These are phyloP conservation scores for Leptographium flavum DNA, from an alignment of 2,329 filamentous ascomycete species.

Conservation along the genomic window DNA sequence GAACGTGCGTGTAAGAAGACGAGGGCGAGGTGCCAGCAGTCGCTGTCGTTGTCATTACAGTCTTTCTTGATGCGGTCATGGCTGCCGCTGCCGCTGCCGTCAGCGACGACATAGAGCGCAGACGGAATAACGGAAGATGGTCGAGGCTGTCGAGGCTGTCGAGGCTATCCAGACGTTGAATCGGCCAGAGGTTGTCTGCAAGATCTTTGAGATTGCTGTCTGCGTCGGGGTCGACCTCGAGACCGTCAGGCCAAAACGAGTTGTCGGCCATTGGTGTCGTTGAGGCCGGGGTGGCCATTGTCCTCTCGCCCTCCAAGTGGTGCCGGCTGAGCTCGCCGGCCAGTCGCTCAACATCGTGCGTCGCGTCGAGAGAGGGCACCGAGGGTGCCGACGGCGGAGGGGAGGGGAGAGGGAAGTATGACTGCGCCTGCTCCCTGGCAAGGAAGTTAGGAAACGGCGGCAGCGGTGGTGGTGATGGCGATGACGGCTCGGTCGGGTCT, in stretches of 20 bases:
- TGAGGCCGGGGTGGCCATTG: background rate
- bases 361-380: background rate
- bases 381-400: conserved; percentile 3
- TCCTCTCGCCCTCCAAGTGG: background rate
- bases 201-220: no score
- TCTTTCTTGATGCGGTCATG: background rate
- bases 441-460: background rate
- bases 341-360: conserved; percentile 4
- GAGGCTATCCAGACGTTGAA: no score
- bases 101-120: background rate
- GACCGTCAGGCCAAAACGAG: background rate
- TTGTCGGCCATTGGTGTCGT: background rate
- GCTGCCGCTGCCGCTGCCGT: background rate
- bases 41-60: background rate
- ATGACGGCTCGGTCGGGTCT: background rate
- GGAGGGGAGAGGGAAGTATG: background rate
- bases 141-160: background rate
- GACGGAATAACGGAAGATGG: background rate
- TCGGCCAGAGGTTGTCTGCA: no score
- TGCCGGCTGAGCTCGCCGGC: conserved; percentile 4
- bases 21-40: no score
- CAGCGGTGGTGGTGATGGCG: background rate
- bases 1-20: no score
- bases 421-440: no score
- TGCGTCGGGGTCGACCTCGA: no score